Evolutionary conservation across 148 eudicot genomes (phyloP).

Genomic region (Camellia lanceoleosa): DNA sequence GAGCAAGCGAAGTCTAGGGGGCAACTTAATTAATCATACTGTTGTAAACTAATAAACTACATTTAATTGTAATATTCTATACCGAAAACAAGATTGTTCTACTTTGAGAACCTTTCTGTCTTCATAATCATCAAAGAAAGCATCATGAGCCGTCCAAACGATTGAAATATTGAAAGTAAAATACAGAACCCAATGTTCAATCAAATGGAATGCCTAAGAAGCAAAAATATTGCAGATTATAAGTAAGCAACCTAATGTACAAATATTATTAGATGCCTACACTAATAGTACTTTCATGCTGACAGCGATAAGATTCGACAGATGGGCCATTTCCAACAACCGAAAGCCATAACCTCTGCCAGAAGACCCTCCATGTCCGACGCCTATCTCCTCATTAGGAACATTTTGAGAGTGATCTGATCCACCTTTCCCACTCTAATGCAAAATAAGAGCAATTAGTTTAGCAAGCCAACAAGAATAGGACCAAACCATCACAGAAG

Average conservation of each 20-base stretch:
- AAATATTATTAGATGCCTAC: conserved; percentile 41
- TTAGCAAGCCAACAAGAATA: neutral
- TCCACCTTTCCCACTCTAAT: conserved; percentile 40
- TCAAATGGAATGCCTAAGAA: neutral
- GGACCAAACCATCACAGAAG: neutral
- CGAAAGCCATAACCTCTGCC: conserved; percentile 25
- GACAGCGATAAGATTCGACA: conserved; percentile 66
- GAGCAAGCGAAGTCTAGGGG: neutral
- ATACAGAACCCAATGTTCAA: neutral
- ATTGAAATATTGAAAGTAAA: neutral
- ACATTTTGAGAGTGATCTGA: conserved; percentile 21
- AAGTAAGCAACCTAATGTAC: neutral
- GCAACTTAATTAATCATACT: too few species aligned
- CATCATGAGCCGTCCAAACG: neutral
- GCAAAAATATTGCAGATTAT: neutral
- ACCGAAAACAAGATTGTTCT: neutral
- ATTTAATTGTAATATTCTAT: neutral
- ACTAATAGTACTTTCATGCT: conserved; percentile 78
- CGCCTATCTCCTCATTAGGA: conserved; percentile 27
- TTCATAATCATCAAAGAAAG: neutral
- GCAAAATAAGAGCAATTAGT: conserved; percentile 1
- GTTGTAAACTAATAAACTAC: neutral
- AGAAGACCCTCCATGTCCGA: conserved; percentile 6
- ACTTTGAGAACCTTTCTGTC: neutral
- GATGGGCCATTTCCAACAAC: conserved; percentile 50